A percentile compares a stretch with the other conserved stretches of the same genome.
Conservation (phyloP, 106 monocot genomes). For the Dendrobium officinale region DNA sequence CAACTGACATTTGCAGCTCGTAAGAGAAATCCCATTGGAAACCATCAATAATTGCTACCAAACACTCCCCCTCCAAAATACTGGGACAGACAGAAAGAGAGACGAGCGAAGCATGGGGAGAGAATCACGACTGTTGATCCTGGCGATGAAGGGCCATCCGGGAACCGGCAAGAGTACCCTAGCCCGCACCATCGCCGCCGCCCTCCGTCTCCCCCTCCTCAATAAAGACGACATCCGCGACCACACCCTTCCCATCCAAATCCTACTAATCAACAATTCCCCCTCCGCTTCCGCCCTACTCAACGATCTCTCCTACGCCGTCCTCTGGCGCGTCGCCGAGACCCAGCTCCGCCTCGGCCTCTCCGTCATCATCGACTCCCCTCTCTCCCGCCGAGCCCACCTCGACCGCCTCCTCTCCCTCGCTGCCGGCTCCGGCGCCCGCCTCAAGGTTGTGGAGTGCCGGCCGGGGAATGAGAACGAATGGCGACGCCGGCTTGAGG, state of each 20-base stretch:
- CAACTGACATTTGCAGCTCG: no score
- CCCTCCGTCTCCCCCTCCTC: slow-evolving; percentile 68
- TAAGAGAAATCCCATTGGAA: no score
- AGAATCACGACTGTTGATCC: slow-evolving; percentile 24
- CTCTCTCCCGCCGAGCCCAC: slow-evolving; percentile 53
- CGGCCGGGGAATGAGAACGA: slow-evolving; percentile 42
- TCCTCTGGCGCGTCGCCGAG: slow-evolving; percentile 43
- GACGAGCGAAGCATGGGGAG: slow-evolving; percentile 7
- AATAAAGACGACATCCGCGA: slow-evolving; percentile 95
- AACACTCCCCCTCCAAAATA: no score
- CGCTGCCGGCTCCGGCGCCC: slow-evolving; percentile 12
- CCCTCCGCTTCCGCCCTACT: slow-evolving; percentile 17
- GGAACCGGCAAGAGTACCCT: slow-evolving; percentile 89
- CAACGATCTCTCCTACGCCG: slow-evolving; percentile 89
- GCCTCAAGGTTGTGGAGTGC: slow-evolving; percentile 72
- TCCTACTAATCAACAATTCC: neutral
- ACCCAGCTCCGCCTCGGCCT: slow-evolving; percentile 58
- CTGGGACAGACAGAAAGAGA: slow-evolving; percentile 3
- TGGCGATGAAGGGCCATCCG: slow-evolving; percentile 98
- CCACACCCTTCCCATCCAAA: slow-evolving; percentile 51
- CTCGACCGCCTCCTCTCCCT: slow-evolving; percentile 43
- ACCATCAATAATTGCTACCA: no score
- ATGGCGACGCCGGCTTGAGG: slow-evolving; percentile 69
- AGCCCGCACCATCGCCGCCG: slow-evolving; percentile 45
- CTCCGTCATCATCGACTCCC: slow-evolving; percentile 76